Evolutionary conservation across 768 basidiomycete genomes (phyloP).

Genomic region (Hemileccinum rubropunctum): DNA sequence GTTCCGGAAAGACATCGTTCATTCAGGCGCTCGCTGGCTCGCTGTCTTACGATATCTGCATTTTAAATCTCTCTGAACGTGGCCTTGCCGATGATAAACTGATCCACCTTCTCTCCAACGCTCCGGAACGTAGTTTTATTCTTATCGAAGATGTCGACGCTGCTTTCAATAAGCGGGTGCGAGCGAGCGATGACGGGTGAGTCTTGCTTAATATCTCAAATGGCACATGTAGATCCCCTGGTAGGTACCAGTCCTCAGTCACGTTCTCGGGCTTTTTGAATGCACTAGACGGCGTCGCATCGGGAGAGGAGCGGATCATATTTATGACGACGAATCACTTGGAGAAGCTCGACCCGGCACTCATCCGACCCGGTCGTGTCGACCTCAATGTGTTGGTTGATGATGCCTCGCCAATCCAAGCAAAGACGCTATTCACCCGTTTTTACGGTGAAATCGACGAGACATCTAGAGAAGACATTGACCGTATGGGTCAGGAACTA

Average conservation of each 20-base stretch:
- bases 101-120: conserved; percentile 88
- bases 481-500: conserved; percentile 50
- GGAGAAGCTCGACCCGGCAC: conserved; percentile 84
- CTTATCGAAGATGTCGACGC: conserved; percentile 97
- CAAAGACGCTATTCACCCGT: conserved; percentile 67
- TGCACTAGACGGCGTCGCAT: conserved; percentile 95
- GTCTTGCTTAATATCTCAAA: conserved; percentile 20
- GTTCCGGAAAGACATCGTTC: conserved; percentile 97
- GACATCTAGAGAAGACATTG: conserved; percentile 34
- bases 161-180: conserved; percentile 91
- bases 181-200: conserved; percentile 90
- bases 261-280: conserved; percentile 98
- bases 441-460: conserved; percentile 69
- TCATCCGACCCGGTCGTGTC: conserved; percentile 94
- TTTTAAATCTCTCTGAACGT: conserved; percentile 93
- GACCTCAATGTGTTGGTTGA: conserved; percentile 82
- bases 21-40: conserved; percentile 96
- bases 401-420: conserved; percentile 84
- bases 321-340: conserved; percentile 99
- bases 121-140: conserved; percentile 90
- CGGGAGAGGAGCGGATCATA: conserved; percentile 95
- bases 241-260: conserved; percentile 88
- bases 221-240: conserved; percentile 10
- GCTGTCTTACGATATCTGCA: conserved; percentile 91
- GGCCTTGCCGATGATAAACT: conserved; percentile 97